These are phyloP conservation scores for Pneumocystis jirovecii DNA, from an alignment of 1,139 yeast species.

Conservation along the genomic window DNA sequence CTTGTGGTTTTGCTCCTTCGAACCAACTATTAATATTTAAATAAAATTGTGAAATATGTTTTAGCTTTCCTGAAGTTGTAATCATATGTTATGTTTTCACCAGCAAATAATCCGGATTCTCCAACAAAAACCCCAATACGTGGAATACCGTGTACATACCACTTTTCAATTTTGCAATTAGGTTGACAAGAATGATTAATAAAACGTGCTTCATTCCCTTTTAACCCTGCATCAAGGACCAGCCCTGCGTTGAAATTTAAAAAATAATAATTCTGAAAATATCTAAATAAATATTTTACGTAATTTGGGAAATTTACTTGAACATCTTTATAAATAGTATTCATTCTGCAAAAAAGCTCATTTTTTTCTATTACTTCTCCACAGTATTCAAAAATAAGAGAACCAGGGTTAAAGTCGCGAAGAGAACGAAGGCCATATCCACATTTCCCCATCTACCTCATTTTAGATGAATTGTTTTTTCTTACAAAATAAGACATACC, in stretches of 20 bases:
- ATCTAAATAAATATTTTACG: background rate
- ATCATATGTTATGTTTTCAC: constrained; percentile 29
- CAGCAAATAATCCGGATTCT: constrained; percentile 23
- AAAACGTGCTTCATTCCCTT: constrained; percentile 31
- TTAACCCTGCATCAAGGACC: constrained; percentile 28
- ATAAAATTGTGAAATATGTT: background rate
- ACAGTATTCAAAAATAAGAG: constrained; percentile 29
- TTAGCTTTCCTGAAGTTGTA: constrained; percentile 25
- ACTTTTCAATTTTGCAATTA: constrained; percentile 30
- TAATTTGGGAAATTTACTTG: constrained; percentile 4
- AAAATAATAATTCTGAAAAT: constrained; percentile 18
- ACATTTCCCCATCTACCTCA: constrained; percentile 19
- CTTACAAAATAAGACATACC: background rate
- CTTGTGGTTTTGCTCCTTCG: constrained; percentile 26
- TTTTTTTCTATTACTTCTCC: constrained; percentile 29
- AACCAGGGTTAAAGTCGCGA: constrained; percentile 24
- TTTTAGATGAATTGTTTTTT: background rate
- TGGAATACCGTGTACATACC: constrained; percentile 29
- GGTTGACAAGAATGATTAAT: constrained; percentile 33
- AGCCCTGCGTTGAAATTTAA: constrained; percentile 27
- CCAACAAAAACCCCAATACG: constrained; percentile 30
- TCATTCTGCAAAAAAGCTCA: constrained; percentile 24
- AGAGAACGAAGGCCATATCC: constrained; percentile 29
- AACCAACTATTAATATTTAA: constrained; percentile 19
- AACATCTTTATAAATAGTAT: constrained; percentile 19